Conservation (phyloP, 306 rosid genomes). For the Vigna nakashimae region DNA sequence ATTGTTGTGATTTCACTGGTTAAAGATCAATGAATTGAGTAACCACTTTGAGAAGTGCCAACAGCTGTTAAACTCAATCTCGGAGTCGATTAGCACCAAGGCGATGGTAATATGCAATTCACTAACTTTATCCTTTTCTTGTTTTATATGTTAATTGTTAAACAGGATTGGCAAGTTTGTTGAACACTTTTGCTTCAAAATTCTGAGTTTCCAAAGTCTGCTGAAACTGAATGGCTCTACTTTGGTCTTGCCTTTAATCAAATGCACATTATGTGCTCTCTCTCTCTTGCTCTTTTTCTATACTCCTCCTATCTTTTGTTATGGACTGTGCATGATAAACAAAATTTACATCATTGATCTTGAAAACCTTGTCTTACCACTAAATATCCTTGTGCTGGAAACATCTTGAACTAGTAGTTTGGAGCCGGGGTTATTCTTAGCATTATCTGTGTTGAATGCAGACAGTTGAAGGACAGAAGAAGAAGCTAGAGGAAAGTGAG, state of each 20-base stretch:
- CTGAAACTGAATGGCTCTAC: slow-evolving; percentile 24
- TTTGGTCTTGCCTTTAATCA: slow-evolving; percentile 17
- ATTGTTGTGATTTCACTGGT: slow-evolving; percentile 29
- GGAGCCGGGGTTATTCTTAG: slow-evolving; percentile 14
- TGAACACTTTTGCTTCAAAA: slow-evolving; percentile 22
- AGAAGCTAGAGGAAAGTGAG: slow-evolving; percentile 81
- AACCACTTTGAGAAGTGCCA: slow-evolving; percentile 91
- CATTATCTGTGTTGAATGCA: slow-evolving; percentile 47
- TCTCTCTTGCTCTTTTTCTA: background rate
- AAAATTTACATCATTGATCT: slow-evolving; percentile 5
- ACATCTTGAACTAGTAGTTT: slow-evolving; percentile 28
- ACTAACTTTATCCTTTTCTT: slow-evolving; percentile 16
- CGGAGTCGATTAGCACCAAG: slow-evolving; percentile 76
- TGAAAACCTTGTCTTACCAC: background rate
- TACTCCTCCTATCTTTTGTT: slow-evolving; percentile 2
- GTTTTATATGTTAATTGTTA: background rate
- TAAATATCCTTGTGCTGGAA: slow-evolving; percentile 8
- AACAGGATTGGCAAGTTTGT: background rate
- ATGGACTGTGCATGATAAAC: slow-evolving; percentile 9
- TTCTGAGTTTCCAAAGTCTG: background rate
- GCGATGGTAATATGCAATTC: slow-evolving; percentile 70
- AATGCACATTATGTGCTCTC: background rate
- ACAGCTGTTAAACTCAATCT: slow-evolving; percentile 83
- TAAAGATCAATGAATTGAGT: slow-evolving; percentile 76
- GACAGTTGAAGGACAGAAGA: slow-evolving; percentile 95